Evolutionary conservation across 2,329 filamentous ascomycete species (phyloP), one percentile per base, ranked within the genome.

Genomic region (Fusarium sterilihyphosum): DNA sequence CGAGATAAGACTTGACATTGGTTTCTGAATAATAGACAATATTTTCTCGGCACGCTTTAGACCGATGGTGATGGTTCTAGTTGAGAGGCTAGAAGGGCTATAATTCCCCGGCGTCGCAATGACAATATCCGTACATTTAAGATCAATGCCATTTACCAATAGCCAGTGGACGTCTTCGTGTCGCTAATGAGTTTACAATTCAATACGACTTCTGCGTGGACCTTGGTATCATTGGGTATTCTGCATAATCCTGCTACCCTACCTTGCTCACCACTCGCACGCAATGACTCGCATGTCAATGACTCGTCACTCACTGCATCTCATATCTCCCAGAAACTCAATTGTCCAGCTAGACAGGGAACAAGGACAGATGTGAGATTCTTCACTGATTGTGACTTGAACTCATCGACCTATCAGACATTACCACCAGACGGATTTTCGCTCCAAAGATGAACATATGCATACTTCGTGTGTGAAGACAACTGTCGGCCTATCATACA

Each of bases 21-120:
- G 24, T 43, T 43, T 56, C 52, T 56, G 52, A 56, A 43, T 56
- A 56, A 56, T 56, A 43, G 52, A 16, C 24, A n/a, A n/a, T 29
- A 14, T 11, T 1, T 31, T n/a, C 35, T 41, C 52, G 24, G 52
- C 20, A n/a, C 20, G 4, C 37, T 29, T n/a, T 56, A 31, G 52
- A 14, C 52, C 52, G 26, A 56, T n/a, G 26, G 20, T 14, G 20
- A 18, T 56, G 16, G 16, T 56, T 56, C 24, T n/a, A 37, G 50
- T 26, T 2, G 6, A n/a, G 0, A n/a, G 14, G 22, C 35, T 41
- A n/a, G 24, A 29, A 40, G 10, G 2, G 10, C 26, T 20, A 35
- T 35, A 35, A 9, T 29, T 22, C 7, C 3, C 49, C 24, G 16
- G 6, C 11, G 13, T n/a, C 52, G 22, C 5, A 17, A 17, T 18